phyloP scores from a whole-genome alignment of 768 basidiomycete species.

The Trametes gibbosa region DNA sequence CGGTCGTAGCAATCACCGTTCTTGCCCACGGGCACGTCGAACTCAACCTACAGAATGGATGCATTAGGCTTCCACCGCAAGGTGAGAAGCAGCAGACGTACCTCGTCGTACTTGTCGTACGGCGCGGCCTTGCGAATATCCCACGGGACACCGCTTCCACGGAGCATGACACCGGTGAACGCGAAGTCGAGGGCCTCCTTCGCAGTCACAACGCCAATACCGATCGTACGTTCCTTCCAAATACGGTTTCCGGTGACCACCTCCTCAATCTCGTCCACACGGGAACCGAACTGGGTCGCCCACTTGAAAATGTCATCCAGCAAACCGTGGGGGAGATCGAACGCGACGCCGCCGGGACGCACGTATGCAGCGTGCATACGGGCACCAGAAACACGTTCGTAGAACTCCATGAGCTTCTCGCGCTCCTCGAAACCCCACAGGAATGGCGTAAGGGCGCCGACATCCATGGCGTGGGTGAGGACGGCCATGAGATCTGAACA shows the following conservation, averaged over 20 bases:
- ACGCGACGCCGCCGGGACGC: constrained; percentile 96
- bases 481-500: constrained; percentile 89
- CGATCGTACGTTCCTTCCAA: constrained; percentile 94
- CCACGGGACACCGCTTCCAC: constrained; percentile 93
- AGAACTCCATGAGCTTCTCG: constrained; percentile 99
- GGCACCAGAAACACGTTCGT: constrained; percentile 97
- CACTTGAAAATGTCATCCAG: constrained; percentile 97
- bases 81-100: constrained; percentile 28
- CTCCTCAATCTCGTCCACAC: constrained; percentile 97
- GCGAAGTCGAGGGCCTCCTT: constrained; percentile 89
- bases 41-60: constrained; percentile 69
- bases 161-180: constrained; percentile 96
- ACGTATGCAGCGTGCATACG: constrained; percentile 98
- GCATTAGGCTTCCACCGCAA: not conserved
- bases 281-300: constrained; percentile 89
- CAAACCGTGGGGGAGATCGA: constrained; percentile 97
- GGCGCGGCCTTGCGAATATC: constrained; percentile 89
- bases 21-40: constrained; percentile 94
- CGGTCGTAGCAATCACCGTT: constrained; percentile 98
- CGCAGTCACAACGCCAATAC: constrained; percentile 86
- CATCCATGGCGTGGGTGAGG: constrained; percentile 94
- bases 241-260: constrained; percentile 97
- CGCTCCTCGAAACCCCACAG: constrained; percentile 99
- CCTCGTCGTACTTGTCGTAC: constrained; percentile 96
- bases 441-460: constrained; percentile 97